These are phyloP conservation scores for Geotrichum aggregatum DNA, from an alignment of 1,139 yeast genomes.

Conservation along the genomic window DNA sequence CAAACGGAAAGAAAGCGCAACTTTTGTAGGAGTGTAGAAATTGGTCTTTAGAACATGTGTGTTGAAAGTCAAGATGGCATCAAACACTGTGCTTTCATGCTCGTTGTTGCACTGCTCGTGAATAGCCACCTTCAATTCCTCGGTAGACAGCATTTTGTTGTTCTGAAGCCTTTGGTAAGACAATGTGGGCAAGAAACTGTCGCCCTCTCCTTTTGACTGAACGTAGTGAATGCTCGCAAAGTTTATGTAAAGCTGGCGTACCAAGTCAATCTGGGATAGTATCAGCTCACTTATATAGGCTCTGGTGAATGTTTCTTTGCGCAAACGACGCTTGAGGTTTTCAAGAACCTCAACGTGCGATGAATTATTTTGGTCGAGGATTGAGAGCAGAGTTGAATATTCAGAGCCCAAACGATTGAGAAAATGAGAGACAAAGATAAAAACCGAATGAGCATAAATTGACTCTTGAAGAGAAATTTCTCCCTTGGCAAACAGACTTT, in stretches of 20 bases:
- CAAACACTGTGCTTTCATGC: constrained; percentile 75
- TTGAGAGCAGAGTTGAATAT: constrained; percentile 62
- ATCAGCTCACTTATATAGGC: constrained; percentile 76
- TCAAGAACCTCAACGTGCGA: constrained; percentile 68
- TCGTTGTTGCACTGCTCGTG: constrained; percentile 69
- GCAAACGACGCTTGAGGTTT: constrained; percentile 79
- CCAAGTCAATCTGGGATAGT: constrained; percentile 62
- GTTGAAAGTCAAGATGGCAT: constrained; percentile 80
- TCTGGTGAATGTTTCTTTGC: constrained; percentile 91
- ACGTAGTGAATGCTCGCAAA: constrained; percentile 90
- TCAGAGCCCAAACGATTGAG: constrained; percentile 92
- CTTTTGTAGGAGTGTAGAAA: constrained; percentile 90
- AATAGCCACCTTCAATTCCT: constrained; percentile 66
- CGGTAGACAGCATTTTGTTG: constrained; percentile 69
- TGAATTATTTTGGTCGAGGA: constrained; percentile 59
- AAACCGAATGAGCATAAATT: constrained; percentile 90
- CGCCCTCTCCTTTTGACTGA: constrained; percentile 50
- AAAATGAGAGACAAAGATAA: constrained; percentile 89
- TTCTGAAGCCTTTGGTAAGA: constrained; percentile 85
- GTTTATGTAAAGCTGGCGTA: constrained; percentile 81
- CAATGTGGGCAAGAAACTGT: constrained; percentile 64
- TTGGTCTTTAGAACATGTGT: constrained; percentile 86
- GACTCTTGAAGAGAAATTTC: constrained; percentile 89
- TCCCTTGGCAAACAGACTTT: constrained; percentile 66
- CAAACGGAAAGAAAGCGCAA: constrained; percentile 88